A percentile compares a stretch with the other conserved stretches of the same genome.
Conservation (phyloP, 768 basidiomycete genomes). For the Podaxis sp. region DNA sequence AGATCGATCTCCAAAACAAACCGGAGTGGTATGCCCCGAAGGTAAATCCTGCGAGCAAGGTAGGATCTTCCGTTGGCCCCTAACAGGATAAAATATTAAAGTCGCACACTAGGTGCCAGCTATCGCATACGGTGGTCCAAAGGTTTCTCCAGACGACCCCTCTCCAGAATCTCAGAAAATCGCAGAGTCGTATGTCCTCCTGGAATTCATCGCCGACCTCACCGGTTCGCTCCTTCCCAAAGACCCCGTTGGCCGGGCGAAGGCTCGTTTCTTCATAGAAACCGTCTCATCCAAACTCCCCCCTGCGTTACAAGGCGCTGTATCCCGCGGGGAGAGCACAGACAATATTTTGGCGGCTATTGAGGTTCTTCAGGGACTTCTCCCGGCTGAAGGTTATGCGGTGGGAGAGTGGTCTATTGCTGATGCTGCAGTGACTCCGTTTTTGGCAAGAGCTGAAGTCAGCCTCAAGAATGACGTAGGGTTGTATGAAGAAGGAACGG, state of each 20-base stretch:
- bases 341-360: constrained; percentile 38
- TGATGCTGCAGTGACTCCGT: constrained; percentile 57
- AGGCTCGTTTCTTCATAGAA: constrained; percentile 62
- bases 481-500: constrained; percentile 42
- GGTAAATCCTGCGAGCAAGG: constrained; percentile 67
- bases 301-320: constrained; percentile 31
- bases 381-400: constrained; percentile 45
- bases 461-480: constrained; percentile 47
- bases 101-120: constrained; percentile 43
- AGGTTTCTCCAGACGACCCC: constrained; percentile 48
- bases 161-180: constrained; percentile 58
- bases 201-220: constrained; percentile 65
- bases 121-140: constrained; percentile 57
- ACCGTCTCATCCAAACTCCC: constrained; percentile 41
- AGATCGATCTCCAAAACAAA: constrained; percentile 62
- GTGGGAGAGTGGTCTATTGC: constrained; percentile 54
- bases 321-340: constrained; percentile 34
- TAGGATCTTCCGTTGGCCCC: constrained; percentile 16
- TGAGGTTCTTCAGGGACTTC: constrained; percentile 43
- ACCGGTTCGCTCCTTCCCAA: constrained; percentile 50
- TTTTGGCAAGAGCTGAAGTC: constrained; percentile 50
- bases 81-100: background rate
- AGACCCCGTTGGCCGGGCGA: constrained; percentile 53
- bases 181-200: constrained; percentile 59
- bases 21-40: constrained; percentile 65